These are phyloP conservation scores for Pseudisothecium myosuroides DNA, from an alignment of 225 moss, liverwort and hornwort species.

Conservation along the genomic window DNA sequence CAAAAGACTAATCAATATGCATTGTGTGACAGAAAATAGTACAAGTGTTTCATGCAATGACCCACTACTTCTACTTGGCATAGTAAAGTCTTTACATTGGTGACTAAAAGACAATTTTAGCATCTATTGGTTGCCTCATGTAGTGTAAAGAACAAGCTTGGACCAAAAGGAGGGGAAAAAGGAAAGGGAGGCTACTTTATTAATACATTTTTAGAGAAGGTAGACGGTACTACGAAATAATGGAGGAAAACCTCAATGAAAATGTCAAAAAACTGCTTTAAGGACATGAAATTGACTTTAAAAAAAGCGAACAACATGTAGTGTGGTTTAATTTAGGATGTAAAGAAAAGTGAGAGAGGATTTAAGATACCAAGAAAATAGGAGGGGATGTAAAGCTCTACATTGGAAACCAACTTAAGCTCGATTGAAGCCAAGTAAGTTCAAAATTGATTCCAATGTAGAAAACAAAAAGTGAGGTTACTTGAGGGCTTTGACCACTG, in stretches of 20 bases:
- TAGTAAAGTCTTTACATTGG: too few relatives aligned
- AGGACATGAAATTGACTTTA: background rate
- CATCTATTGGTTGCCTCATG: too few relatives aligned
- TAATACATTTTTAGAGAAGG: background rate
- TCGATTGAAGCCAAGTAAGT: background rate
- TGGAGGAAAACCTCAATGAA: rapidly evolving
- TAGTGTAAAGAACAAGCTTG: too few relatives aligned
- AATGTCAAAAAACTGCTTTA: background rate
- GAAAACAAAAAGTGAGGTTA: background rate
- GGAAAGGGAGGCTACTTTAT: background rate
- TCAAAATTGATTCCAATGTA: background rate
- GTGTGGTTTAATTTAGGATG: background rate
- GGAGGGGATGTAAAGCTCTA: too few relatives aligned
- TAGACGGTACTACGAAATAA: background rate
- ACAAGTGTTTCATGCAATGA: too few relatives aligned
- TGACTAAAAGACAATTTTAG: too few relatives aligned
- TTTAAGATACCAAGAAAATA: background rate
- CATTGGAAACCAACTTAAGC: background rate
- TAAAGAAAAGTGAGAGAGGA: background rate
- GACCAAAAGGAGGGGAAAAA: too few relatives aligned
- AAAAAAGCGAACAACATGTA: rapidly evolving
- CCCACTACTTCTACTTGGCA: too few relatives aligned
- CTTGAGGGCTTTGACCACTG: background rate
- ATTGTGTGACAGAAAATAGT: too few relatives aligned
- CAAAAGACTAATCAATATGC: too few relatives aligned